Evolutionary conservation across 805 yeast genomes (phyloP).

Genomic region (Maudiozyma saulgeensis): DNA sequence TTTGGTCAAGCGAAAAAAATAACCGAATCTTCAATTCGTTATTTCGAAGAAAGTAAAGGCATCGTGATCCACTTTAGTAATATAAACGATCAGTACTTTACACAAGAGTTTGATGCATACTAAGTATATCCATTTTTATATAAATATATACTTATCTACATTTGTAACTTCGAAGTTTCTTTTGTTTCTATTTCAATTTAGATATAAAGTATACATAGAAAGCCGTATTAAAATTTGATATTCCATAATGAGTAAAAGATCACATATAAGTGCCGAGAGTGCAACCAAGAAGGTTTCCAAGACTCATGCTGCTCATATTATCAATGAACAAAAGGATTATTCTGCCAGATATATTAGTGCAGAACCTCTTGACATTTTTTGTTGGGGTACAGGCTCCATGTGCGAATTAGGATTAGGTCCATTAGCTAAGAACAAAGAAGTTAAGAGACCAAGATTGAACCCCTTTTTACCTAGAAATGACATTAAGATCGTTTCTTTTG

Average conservation of each 20-base stretch:
- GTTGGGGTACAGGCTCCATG: conserved; percentile 96
- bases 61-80: too few species aligned
- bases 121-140: too few species aligned
- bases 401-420: conserved; percentile 98
- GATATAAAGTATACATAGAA: background rate
- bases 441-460: conserved; percentile 89
- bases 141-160: too few species aligned
- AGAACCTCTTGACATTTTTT: conserved; percentile 62
- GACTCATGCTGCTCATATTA: conserved; percentile 14
- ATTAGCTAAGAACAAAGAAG: conserved; percentile 80
- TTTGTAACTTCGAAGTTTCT: too few species aligned
- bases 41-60: too few species aligned
- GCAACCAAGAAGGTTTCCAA: conserved; percentile 12
- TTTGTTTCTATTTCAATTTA: too few species aligned
- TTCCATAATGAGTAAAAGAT: conserved; percentile 19
- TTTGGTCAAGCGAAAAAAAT: too few species aligned
- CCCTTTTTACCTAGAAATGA: conserved; percentile 57
- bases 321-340: conserved; percentile 29
- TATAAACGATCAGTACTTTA: too few species aligned
- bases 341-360: conserved; percentile 25
- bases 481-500: conserved; percentile 70
- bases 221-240: background rate
- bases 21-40: too few species aligned
- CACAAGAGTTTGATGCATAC: too few species aligned
- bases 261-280: conserved; percentile 3